phyloP scores from a whole-genome alignment of 495 filamentous ascomycete genomes.

The Penicillium pancosmium region DNA sequence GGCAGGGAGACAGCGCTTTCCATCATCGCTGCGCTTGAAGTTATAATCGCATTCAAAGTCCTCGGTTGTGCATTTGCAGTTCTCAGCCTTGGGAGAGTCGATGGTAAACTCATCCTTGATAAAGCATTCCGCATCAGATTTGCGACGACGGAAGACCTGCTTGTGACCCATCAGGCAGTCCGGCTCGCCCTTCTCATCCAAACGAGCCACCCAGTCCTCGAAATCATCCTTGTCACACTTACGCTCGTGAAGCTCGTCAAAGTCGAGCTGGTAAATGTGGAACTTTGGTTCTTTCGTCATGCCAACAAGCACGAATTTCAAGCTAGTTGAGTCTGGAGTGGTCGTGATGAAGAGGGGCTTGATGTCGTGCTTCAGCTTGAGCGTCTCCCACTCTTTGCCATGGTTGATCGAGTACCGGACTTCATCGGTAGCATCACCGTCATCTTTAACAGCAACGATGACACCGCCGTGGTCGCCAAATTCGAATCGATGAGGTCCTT shows the following conservation, averaged over 20 bases:
- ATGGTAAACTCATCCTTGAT: conserved; percentile 83
- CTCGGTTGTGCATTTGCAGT: conserved; percentile 75
- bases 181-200: conserved; percentile 76
- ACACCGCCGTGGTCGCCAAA: conserved; percentile 92
- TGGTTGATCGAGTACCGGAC: conserved; percentile 85
- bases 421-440: conserved; percentile 57
- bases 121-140: conserved; percentile 85
- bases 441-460: conserved; percentile 76
- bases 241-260: conserved; percentile 75
- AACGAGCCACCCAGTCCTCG: conserved; percentile 82
- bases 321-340: conserved; percentile 82
- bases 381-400: conserved; percentile 72
- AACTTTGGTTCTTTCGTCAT: conserved; percentile 40
- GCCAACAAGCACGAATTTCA: conserved; percentile 81
- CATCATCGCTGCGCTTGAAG: conserved; percentile 67
- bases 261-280: conserved; percentile 76
- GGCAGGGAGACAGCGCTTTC: conserved; percentile 64
- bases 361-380: conserved; percentile 63
- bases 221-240: conserved; percentile 82
- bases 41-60: conserved; percentile 98
- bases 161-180: conserved; percentile 94
- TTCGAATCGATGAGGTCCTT: conserved; percentile 91
- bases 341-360: conserved; percentile 75
- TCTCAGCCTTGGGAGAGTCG: conserved; percentile 59
- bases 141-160: conserved; percentile 79